Evolutionary conservation across 805 yeast species (phyloP), one percentile per base, ranked within the genome.

Genomic region (Wickerhamomyces xylosicus): DNA sequence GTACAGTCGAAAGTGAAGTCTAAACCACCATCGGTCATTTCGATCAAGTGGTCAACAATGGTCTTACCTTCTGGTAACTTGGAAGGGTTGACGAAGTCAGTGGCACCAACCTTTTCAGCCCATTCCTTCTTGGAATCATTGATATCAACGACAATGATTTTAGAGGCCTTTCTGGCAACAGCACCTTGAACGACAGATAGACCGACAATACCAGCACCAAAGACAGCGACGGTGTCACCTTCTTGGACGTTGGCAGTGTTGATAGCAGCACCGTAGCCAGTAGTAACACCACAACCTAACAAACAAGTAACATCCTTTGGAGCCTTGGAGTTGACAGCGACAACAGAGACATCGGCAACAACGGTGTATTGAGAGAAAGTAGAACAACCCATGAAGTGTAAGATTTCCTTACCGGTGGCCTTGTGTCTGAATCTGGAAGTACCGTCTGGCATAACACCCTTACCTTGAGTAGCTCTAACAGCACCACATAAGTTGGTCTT

Each of bases 401-500:
- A 70, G 40, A 92, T 63, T 34, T 78, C 74, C 66, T 92, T 73
- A 49, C 98, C 98, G 56, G 79, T 78, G 37, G 66, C 61, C 47
- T 61, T 58, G 59, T 83, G 77, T 47, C 72, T 77, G 70, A 92
- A 90, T 63, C 99, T 78, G 34, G 84, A 63, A 37, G 99, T 90
- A 17, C 97, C 98, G 59, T 92, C 98, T 46, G 98, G 98, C 96
- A 92, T 84, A 42, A 90, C 82, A 61, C 98, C 99, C 57, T 85
- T 81, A 60, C 98, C 97, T 63, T 92, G 99, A 41, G 99, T 94
- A 40, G 85, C 95, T 66, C 98, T 80, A 51, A 92, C 90, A 53
- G 94, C 73, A 46, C 92, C 85, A 71, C 99, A 92, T 59, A 92
- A 73, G 68, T 92, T 92, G 58, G 98, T 90, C 74, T 94, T 92